Evolutionary conservation across 2,329 filamentous ascomycete species (phyloP), one percentile per base, ranked within the genome.

Genomic region (Microdochium nivale): DNA sequence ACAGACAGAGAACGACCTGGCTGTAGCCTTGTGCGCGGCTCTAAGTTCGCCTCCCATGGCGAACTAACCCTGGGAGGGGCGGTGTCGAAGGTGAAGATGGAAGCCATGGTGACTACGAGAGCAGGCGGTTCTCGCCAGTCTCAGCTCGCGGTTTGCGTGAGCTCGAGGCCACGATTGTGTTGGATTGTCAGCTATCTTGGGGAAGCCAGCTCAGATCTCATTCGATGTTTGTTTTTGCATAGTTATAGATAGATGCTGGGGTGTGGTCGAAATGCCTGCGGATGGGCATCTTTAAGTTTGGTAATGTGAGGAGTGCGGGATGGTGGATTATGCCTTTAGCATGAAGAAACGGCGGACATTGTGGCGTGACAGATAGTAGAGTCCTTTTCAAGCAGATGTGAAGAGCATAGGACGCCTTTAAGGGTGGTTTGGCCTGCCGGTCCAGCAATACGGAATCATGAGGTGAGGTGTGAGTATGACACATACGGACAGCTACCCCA

Each of bases 41-140:
- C 73, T 37, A 75, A 72, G 1, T 84, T 78, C 11, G 76, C 81
- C 49, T 86, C 79, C 94, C 94, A 99, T 16, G 94, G 94, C 19
- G 92, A 97, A 14, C 88, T 86, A 33, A 97, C 90, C 66, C 88
- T 78, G 2, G 89, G 88, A 47, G 90, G 89, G 58, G 96, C 87
- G 2, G 89, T 84, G 55, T 96, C 90, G 65, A 88, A 99, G 0
- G 92, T 96, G 67, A 99, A 99, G 59, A 99, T 89, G 13, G 92
- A 96, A 53, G 94, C 92, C 88, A 94, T 95, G 51, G 10, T 59
- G 30, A 24, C 19, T 35, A 19, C 13, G 27, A 30, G 27, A 4
- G 23, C n/a, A 16, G 44, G 25, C 19, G n/a, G 7, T 13, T 3
- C 35, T 43, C 32, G 33, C 25, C 13, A 25, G 21, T 23, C 5